Base-by-base conservation (phyloP, 805 yeast genomes). In the Yarrowia divulgata region DNA sequence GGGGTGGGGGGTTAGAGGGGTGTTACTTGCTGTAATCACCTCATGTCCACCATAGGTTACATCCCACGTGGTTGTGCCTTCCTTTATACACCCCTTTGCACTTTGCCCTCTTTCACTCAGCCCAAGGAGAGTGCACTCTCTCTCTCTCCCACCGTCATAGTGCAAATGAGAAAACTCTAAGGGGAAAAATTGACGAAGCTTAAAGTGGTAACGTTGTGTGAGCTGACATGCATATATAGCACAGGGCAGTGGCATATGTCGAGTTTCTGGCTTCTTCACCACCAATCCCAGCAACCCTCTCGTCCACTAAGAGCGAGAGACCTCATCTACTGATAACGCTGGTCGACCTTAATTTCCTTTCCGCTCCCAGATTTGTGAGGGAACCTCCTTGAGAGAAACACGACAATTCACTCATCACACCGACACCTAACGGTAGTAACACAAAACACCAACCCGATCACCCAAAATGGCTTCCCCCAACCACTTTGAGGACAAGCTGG, bases 231-330 rank as follows among this genome's bases (percentile, higher is more conserved):
- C 63, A 57, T 57, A 57, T 57, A 57, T 57, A 57, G 63, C 12
- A 54, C 13, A 35, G 45, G 60, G 45, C 45, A 12, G 52, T 19
- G 60, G 60, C 45, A 37, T 18, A 12, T 13, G 9, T 3, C 23
- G 43, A 29, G 34, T 29, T 52, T 40, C 37, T 57, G 66, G 66
- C 29, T 37, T 63, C 57, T 16, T 63, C 55, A 63, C 48, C 68
- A 63, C 68, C 57, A 23, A 19, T 12, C 1, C 39, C 68, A 48
- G 46, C 57, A 49, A 45, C 68, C 68, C 68, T 63, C 68, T 63
- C 68, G 68, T 63, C 68, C 57, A 49, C 68, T 63, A 63, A 63
- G 68, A 63, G 57, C 68, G 68, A 63, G 68, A 63, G 68, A 63
- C 50, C n/a, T 9, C 10, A 40, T 29, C 37, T 19, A 34, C 32